These are phyloP conservation scores for Huntiella moniliformis DNA, from an alignment of 2,329 filamentous ascomycete species.

Conservation along the genomic window DNA sequence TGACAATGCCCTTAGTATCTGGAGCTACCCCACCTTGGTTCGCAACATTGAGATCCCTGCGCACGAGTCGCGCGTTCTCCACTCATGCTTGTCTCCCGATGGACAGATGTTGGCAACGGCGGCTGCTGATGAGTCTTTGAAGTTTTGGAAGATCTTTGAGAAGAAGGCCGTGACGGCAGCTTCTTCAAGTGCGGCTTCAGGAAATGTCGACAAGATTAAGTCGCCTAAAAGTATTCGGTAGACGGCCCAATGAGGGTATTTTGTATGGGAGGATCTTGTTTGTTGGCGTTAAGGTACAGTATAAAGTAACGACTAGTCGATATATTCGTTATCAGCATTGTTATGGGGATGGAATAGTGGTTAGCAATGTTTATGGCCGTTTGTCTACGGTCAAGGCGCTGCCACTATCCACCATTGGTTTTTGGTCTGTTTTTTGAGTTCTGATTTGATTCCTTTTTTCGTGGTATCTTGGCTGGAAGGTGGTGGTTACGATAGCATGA, in stretches of 20 bases:
- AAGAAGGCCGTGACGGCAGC: constrained; percentile 71
- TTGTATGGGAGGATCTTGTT: not conserved
- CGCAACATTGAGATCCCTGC: constrained; percentile 96
- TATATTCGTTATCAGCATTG: too few relatives aligned
- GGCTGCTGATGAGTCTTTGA: constrained; percentile 86
- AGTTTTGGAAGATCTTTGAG: constrained; percentile 99
- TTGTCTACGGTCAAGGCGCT: too few relatives aligned
- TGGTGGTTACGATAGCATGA: too few relatives aligned
- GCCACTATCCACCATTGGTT: too few relatives aligned
- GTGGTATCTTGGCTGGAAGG: too few relatives aligned
- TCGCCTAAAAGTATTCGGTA: constrained; percentile 76
- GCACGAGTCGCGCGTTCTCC: constrained; percentile 88
- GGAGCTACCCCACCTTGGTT: constrained; percentile 93
- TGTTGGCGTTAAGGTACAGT: not conserved
- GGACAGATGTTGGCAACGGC: constrained; percentile 96
- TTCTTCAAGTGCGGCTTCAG: constrained; percentile 46
- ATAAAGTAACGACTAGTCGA: not conserved
- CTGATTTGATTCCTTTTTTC: not conserved
- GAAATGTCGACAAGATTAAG: constrained; percentile 75
- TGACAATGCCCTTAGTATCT: constrained; percentile 98
- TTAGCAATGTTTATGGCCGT: too few relatives aligned
- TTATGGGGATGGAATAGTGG: too few relatives aligned
- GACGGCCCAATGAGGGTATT: constrained; percentile 14
- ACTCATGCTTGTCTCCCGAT: constrained; percentile 92
- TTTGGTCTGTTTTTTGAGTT: not conserved